A percentile compares a stretch with the other conserved stretches of the same genome.
These are phyloP conservation scores for Fusarium falciforme DNA, from an alignment of 2,329 filamentous ascomycete species.

Conservation along the genomic window DNA sequence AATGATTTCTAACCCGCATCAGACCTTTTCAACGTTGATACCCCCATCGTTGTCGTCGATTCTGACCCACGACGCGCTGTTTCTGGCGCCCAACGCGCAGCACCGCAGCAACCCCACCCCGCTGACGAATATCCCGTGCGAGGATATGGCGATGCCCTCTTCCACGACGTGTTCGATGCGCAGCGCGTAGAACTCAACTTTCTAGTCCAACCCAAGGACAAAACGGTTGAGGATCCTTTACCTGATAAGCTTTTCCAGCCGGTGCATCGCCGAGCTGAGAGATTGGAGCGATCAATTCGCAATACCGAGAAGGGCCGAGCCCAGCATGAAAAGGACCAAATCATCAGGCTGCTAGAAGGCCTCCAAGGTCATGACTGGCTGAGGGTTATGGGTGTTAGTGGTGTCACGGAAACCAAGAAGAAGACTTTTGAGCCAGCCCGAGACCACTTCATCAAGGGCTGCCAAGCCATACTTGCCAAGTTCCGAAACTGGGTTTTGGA, in stretches of 20 bases:
- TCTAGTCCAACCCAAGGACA: constrained; percentile 59
- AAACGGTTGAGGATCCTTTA: constrained; percentile 63
- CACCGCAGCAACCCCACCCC: constrained; percentile 45
- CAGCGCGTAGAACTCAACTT: constrained; percentile 68
- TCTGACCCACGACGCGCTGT: constrained; percentile 50
- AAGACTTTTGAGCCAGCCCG: constrained; percentile 89
- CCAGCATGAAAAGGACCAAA: constrained; percentile 74
- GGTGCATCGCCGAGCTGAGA: constrained; percentile 68
- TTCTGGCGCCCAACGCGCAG: constrained; percentile 43
- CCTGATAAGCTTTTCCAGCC: constrained; percentile 66
- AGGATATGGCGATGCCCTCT: constrained; percentile 67
- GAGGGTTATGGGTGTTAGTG: constrained; percentile 88
- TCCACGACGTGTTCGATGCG: constrained; percentile 66
- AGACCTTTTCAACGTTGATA: constrained; percentile 81
- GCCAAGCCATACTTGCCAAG: constrained; percentile 84
- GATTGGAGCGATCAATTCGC: constrained; percentile 70
- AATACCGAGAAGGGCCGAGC: constrained; percentile 74
- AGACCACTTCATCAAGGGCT: constrained; percentile 85
- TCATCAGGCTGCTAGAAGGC: constrained; percentile 78
- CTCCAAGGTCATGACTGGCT: constrained; percentile 94
- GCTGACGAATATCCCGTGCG: constrained; percentile 55
- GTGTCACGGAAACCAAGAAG: constrained; percentile 84
- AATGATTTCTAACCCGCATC: constrained; percentile 32
- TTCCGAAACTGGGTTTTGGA: constrained; percentile 90
- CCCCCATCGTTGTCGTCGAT: constrained; percentile 78